phyloP scores from a whole-genome alignment of 495 filamentous ascomycete species.

The Trichodelitschia bisporula region DNA sequence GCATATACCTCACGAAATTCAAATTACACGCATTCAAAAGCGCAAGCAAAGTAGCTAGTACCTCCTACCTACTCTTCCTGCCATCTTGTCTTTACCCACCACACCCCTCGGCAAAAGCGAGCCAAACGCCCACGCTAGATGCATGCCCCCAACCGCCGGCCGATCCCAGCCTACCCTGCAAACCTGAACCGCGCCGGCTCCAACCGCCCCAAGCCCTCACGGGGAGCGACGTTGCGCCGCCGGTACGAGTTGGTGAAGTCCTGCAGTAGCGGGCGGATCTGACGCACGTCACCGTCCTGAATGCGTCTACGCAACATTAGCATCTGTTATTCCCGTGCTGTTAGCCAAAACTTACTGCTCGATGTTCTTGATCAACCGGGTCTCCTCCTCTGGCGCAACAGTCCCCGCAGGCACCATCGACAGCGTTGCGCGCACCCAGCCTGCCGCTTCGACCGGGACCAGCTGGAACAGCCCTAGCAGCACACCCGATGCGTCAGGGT shows the following conservation, averaged over 20 bases:
- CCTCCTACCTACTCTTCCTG: no score
- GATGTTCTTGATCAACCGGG: constrained; percentile 24
- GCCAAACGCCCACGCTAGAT: no score
- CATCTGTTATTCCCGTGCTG: constrained; percentile 1
- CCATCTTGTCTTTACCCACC: no score
- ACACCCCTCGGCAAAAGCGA: no score
- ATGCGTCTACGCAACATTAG: constrained; percentile 19
- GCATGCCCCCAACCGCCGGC: no score
- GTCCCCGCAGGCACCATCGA: constrained; percentile 61
- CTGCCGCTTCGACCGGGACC: constrained; percentile 46
- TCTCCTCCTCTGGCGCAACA: constrained; percentile 30
- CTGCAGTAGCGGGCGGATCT: constrained; percentile 67
- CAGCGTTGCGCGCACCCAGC: constrained; percentile 63
- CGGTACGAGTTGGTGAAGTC: constrained; percentile 91
- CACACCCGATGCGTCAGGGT: constrained; percentile 81
- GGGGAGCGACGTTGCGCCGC: constrained; percentile 76
- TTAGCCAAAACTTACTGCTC: constrained; percentile 13
- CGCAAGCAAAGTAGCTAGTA: no score
- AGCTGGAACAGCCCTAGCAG: constrained; percentile 72
- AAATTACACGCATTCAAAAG: no score
- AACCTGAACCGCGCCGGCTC: constrained; percentile 76
- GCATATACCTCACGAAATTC: no score
- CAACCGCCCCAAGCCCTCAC: constrained; percentile 66
- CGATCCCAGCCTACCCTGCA: constrained; percentile 10
- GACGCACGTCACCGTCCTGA: constrained; percentile 51